Evolutionary conservation across 2,329 filamentous ascomycete genomes (phyloP).

Genomic region (Neurospora sp.): DNA sequence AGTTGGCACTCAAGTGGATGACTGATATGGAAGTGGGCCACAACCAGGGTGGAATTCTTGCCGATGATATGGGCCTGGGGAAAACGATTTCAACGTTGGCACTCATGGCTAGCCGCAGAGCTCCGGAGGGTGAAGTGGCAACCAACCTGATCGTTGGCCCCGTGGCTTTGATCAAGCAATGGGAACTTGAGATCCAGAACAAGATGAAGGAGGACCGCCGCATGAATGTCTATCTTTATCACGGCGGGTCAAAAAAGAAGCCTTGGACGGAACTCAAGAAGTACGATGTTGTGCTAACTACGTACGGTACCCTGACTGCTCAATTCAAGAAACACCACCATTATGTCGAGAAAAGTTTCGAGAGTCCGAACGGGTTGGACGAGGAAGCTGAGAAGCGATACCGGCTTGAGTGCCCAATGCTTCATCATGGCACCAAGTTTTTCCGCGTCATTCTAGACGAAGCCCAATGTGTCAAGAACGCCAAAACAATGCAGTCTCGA

Average conservation of each 20-base stretch:
- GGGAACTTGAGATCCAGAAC: constrained; percentile 67
- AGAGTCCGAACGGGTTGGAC: constrained; percentile 24
- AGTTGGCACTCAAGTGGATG: constrained; percentile 68
- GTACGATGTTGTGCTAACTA: constrained; percentile 70
- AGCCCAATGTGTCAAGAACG: constrained; percentile 74
- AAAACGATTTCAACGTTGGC: constrained; percentile 79
- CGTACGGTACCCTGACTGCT: constrained; percentile 60
- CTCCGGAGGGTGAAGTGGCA: constrained; percentile 41
- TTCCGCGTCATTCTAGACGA: constrained; percentile 69
- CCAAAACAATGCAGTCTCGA: constrained; percentile 48
- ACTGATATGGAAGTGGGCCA: constrained; percentile 62
- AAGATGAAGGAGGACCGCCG: constrained; percentile 53
- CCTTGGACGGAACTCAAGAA: constrained; percentile 50
- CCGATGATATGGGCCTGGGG: constrained; percentile 75
- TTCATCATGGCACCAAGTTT: constrained; percentile 52
- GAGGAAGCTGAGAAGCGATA: constrained; percentile 25
- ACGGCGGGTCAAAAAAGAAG: constrained; percentile 46
- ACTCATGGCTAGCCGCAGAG: constrained; percentile 61
- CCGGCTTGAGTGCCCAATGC: constrained; percentile 39
- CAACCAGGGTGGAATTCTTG: constrained; percentile 69
- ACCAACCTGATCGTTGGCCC: constrained; percentile 80
- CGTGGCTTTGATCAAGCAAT: constrained; percentile 71
- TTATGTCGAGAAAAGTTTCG: constrained; percentile 37
- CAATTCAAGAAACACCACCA: constrained; percentile 55
- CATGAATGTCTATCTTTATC: constrained; percentile 59